Evolutionary conservation across 352 stramenopile genomes (phyloP).

Genomic region (Thalassiosira exigua): DNA sequence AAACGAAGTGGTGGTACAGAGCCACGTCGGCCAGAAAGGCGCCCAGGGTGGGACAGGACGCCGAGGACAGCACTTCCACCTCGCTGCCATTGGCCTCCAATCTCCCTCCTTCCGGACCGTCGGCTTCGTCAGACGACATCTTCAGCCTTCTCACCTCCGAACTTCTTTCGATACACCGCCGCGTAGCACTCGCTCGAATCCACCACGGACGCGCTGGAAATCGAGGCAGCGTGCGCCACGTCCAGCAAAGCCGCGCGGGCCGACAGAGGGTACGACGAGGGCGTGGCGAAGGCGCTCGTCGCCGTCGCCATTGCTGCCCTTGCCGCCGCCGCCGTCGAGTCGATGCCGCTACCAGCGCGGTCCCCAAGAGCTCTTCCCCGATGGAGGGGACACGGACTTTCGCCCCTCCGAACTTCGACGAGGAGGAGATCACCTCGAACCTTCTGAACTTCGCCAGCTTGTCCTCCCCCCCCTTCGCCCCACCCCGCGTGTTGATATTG

Average conservation of each 20-base stretch:
- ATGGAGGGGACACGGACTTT: slow-evolving; percentile 32
- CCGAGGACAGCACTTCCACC: slow-evolving; percentile 35
- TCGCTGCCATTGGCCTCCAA: no score
- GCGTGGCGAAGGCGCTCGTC: slow-evolving; percentile 46
- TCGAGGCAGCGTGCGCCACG: slow-evolving; percentile 48
- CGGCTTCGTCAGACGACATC: background rate
- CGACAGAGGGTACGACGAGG: slow-evolving; percentile 17
- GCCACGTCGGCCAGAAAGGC: slow-evolving; percentile 45
- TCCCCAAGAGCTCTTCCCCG: slow-evolving; percentile 29
- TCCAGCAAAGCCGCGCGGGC: slow-evolving; percentile 36
- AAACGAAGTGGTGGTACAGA: slow-evolving; percentile 62
- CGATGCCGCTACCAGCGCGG: slow-evolving; percentile 51
- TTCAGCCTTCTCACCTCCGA: slow-evolving; percentile 30
- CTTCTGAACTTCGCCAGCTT: slow-evolving; percentile 18
- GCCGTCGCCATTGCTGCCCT: slow-evolving; percentile 39
- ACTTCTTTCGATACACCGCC: slow-evolving; percentile 50
- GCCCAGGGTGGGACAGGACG: slow-evolving; percentile 35
- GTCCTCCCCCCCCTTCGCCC: no score
- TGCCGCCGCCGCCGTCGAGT: slow-evolving; percentile 37
- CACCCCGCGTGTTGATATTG: no score
- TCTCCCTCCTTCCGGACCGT: background rate
- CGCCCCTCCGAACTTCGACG: background rate
- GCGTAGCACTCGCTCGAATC: slow-evolving; percentile 38
- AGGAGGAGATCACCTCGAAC: slow-evolving; percentile 23
- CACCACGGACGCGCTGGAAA: slow-evolving; percentile 31